phyloP scores from a whole-genome alignment of 1,284 basidiomycete genomes.

The Porogramme epimiltina region DNA sequence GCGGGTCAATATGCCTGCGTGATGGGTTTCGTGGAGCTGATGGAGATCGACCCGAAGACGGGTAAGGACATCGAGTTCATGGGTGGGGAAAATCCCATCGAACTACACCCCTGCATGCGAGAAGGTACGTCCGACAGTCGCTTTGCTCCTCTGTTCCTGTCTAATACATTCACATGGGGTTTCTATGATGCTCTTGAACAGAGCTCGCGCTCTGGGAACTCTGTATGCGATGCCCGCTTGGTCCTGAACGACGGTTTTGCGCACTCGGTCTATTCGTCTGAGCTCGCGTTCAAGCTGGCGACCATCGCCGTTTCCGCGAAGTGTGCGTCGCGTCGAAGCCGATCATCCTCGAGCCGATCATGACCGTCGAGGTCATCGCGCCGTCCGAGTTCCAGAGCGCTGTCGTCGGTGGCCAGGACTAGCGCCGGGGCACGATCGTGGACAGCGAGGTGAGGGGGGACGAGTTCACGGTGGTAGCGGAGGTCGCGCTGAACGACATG shows the following conservation, averaged over 20 bases:
- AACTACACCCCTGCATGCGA: slow-evolving; percentile 95
- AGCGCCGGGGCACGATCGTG: slow-evolving; percentile 91
- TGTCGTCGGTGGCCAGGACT: slow-evolving; percentile 95
- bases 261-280: slow-evolving; percentile 97
- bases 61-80: slow-evolving; percentile 90
- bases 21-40: slow-evolving; percentile 90
- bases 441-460: slow-evolving; percentile 98
- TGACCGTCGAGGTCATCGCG: slow-evolving; percentile 97
- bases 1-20: slow-evolving; percentile 97
- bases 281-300: slow-evolving; percentile 92
- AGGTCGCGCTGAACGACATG: slow-evolving; percentile 98
- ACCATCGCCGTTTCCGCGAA: slow-evolving; percentile 94
- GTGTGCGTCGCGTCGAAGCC: slow-evolving; percentile 80
- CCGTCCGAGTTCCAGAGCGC: slow-evolving; percentile 96
- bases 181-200: slow-evolving; percentile 96
- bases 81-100: slow-evolving; percentile 88
- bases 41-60: slow-evolving; percentile 78
- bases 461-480: slow-evolving; percentile 91
- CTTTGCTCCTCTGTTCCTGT: not conserved
- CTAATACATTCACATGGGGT: slow-evolving; percentile 55
- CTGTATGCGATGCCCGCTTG: slow-evolving; percentile 85
- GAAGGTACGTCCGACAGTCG: slow-evolving; percentile 78
- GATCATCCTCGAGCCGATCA: slow-evolving; percentile 94
- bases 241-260: slow-evolving; percentile 91
- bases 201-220: slow-evolving; percentile 90